A percentile compares a stretch with the other conserved stretches of the same genome.
These are phyloP conservation scores for Suillus lakei DNA, from an alignment of 768 basidiomycete species.

Conservation along the genomic window DNA sequence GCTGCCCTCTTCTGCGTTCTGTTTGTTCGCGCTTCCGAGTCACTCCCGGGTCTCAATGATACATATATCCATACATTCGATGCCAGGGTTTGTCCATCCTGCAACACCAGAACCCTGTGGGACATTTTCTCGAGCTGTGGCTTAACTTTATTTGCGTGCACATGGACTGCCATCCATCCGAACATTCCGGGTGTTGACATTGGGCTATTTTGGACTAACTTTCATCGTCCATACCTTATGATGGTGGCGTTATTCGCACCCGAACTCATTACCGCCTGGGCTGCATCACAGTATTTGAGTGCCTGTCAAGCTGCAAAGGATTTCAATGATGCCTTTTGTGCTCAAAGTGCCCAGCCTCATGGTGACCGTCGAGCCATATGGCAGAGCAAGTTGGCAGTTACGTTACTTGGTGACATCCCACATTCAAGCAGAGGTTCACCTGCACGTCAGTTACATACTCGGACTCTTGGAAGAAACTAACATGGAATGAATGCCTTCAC, in stretches of 20 bases:
- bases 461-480: background rate
- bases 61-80: background rate
- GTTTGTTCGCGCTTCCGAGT: background rate
- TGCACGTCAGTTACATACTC: background rate
- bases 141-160: background rate
- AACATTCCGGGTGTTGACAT: background rate
- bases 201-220: too few species aligned
- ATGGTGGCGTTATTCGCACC: fast-evolving
- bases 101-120: background rate
- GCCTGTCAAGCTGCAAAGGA: background rate
- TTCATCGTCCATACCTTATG: background rate
- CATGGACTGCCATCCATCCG: background rate
- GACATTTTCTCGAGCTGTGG: background rate
- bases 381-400: too few species aligned
- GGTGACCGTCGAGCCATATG: too few species aligned
- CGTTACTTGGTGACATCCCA: background rate
- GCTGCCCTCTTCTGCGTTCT: conserved; percentile 38
- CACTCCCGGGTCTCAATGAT: background rate
- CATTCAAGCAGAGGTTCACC: background rate
- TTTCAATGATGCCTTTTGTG: too few species aligned
- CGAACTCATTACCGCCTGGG: background rate
- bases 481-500: background rate
- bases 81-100: background rate
- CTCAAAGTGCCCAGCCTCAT: too few species aligned
- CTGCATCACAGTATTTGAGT: background rate